Evolutionary conservation across 495 filamentous ascomycete species (phyloP), one percentile per base, ranked within the genome.

Genomic region (Tricharina praecox): DNA sequence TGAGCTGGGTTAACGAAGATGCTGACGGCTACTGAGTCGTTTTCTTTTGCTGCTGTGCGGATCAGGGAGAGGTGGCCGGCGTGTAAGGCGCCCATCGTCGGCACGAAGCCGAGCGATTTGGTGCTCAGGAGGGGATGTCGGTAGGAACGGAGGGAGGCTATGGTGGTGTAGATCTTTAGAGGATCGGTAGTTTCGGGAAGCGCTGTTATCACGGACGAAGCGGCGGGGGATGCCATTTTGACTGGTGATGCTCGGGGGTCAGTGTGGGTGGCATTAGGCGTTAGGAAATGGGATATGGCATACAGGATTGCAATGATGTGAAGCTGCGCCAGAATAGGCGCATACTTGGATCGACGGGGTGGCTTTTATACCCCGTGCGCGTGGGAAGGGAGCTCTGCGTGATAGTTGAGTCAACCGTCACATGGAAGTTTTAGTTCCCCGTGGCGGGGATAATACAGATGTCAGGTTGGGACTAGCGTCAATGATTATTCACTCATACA

Each of bases 1-100:
- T 96, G 90, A 1, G 92, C 88, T 4, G 90, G 90, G 61, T 97
- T 97, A 55, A 97, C 83, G 59, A 82, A 97, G 58, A 96, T 79
- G 59, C 76, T 81, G 34, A 96, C 82, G 47, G 94, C 77, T 41
- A 96, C 78, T 52, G 81, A 71, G 49, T 80, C 76, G 64, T 86
- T 90, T 59, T 92, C 83, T 46, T 69, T 63, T 0, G 87, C 92
- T 4, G 90, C 90, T 53, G 78, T 71, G 25, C 86, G 85, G 56
- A 93, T 82, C 4, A 96, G 69, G 10, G 82, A 81, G 25, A 95
- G 65, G 62, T 97, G 90, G 21, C 90, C 90, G 49, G 80, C 73
- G 63, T 97, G 90, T 0, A 97, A 73, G 13, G 90, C 90, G 32
- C 90, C 90, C 88, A 97, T 95, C 8, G 90, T 97, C 0, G 90